Evolutionary conservation across 2,329 filamentous ascomycete genomes (phyloP).

Genomic region (Cercospora beticola): DNA sequence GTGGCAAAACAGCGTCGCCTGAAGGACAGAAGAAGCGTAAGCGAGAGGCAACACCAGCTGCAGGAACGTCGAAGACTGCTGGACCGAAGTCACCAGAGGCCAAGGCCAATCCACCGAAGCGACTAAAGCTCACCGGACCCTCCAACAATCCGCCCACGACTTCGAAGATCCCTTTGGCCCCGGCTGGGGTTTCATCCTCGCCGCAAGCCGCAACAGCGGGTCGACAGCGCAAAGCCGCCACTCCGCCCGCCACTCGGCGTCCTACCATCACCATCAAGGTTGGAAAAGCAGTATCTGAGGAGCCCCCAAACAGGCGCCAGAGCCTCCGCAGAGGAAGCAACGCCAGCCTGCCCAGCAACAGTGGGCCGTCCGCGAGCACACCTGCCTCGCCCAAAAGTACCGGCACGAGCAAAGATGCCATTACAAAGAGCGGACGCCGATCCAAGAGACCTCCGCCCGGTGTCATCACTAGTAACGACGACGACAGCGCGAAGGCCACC

Average conservation of each 20-base stretch:
- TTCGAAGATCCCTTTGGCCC: slow-evolving; percentile 45
- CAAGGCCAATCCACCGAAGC: slow-evolving; percentile 34
- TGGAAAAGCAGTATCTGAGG: slow-evolving; percentile 49
- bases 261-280: slow-evolving; percentile 43
- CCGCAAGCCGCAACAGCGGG: slow-evolving; percentile 24
- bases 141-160: slow-evolving; percentile 14
- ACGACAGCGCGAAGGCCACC: slow-evolving; percentile 63
- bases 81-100: slow-evolving; percentile 16
- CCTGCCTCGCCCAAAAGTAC: slow-evolving; percentile 22
- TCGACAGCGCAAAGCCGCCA: slow-evolving; percentile 32
- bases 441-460: slow-evolving; percentile 71
- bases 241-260: slow-evolving; percentile 29
- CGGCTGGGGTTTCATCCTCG: slow-evolving; percentile 41
- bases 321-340: slow-evolving; percentile 48
- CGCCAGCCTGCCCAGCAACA: slow-evolving; percentile 42
- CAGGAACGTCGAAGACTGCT: slow-evolving; percentile 18
- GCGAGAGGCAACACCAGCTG: slow-evolving; percentile 41
- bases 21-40: slow-evolving; percentile 53
- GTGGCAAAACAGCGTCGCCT: slow-evolving; percentile 20
- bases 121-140: slow-evolving; percentile 36
- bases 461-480: slow-evolving; percentile 57
- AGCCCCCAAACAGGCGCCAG: slow-evolving; percentile 45
- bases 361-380: slow-evolving; percentile 20
- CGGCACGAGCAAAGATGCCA: slow-evolving; percentile 18
- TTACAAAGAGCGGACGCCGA: slow-evolving; percentile 47